Conservation (phyloP, 768 basidiomycete genomes). For the Tricholoma bakamatsutake region DNA sequence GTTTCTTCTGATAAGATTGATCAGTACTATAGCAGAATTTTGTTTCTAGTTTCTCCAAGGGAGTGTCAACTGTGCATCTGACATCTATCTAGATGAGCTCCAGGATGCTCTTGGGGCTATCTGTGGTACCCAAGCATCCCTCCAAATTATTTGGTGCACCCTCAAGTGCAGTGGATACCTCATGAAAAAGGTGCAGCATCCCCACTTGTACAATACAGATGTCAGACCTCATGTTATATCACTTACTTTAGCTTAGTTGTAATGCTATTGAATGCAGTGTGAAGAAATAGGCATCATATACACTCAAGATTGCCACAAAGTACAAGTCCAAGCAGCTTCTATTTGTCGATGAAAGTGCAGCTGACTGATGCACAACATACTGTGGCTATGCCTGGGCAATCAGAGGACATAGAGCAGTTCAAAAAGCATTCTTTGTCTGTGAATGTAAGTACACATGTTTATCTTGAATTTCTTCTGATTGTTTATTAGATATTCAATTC, state of each 20-base stretch:
- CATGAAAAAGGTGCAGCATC: background rate
- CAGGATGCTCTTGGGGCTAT: background rate
- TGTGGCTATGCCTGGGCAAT: background rate
- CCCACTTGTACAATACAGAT: too few species aligned
- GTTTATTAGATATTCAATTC: background rate
- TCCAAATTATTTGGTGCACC: background rate
- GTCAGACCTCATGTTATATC: background rate
- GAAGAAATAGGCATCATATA: background rate
- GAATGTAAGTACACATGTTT: background rate
- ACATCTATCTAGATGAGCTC: background rate
- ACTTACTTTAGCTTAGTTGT: background rate
- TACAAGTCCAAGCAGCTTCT: background rate
- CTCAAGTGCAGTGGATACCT: background rate
- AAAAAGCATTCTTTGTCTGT: background rate
- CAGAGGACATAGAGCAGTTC: background rate
- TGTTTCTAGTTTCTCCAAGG: background rate
- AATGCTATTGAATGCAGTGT: background rate
- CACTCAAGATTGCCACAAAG: background rate
- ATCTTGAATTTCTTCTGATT: background rate
- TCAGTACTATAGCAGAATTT: background rate
- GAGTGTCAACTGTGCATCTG: background rate
- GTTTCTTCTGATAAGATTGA: background rate
- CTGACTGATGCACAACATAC: background rate
- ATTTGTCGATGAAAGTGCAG: background rate
- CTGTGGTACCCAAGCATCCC: background rate